These are phyloP conservation scores for Aspergillus brasiliensis DNA, from an alignment of 2,329 filamentous ascomycete species.

Conservation along the genomic window DNA sequence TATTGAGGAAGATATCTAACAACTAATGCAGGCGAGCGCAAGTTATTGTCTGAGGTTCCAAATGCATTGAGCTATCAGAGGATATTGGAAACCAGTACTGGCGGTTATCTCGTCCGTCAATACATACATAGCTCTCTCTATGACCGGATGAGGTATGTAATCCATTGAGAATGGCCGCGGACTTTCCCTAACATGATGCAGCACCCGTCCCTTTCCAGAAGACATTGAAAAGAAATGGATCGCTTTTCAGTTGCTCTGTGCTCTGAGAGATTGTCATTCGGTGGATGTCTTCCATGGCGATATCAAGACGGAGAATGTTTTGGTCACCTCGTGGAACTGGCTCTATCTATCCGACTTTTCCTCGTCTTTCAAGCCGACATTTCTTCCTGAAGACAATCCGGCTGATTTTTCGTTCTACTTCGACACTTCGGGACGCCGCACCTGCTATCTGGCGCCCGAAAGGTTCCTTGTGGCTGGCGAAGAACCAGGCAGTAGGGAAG, in stretches of 20 bases:
- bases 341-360: slow-evolving; percentile 97
- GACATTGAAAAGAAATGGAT: slow-evolving; percentile 99
- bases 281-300: slow-evolving; percentile 93
- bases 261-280: slow-evolving; percentile 86
- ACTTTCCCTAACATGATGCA: slow-evolving; percentile 43
- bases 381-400: slow-evolving; percentile 92
- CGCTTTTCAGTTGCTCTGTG: slow-evolving; percentile 91
- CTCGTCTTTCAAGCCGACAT: slow-evolving; percentile 89
- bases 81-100: slow-evolving; percentile 86
- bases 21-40: slow-evolving; percentile 67
- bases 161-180: neutral
- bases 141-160: slow-evolving; percentile 71
- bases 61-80: slow-evolving; percentile 91
- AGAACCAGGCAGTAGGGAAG: slow-evolving; percentile 62
- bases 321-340: slow-evolving; percentile 99
- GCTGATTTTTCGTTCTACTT: slow-evolving; percentile 98
- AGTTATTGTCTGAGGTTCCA: slow-evolving; percentile 76
- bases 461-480: slow-evolving; percentile 76
- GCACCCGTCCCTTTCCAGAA: slow-evolving; percentile 93
- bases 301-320: slow-evolving; percentile 95
- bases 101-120: slow-evolving; percentile 90
- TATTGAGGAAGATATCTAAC: slow-evolving; percentile 19
- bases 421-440: slow-evolving; percentile 85
- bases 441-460: slow-evolving; percentile 94
- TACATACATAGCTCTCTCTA: slow-evolving; percentile 96